phyloP scores from a whole-genome alignment of 345 rosid genomes.

The Nephelium lappaceum region DNA sequence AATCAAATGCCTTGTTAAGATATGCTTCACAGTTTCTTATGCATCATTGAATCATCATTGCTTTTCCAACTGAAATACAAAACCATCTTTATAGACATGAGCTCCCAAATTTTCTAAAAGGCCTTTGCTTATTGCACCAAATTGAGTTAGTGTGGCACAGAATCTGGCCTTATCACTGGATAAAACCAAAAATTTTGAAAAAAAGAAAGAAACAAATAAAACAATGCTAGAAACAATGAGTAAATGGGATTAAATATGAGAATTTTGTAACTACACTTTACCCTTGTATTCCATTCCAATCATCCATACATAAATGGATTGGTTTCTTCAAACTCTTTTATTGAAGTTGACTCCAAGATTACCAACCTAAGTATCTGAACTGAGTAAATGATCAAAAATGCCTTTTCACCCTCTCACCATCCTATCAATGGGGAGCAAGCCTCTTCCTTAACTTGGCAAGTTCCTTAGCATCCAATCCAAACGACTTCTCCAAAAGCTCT shows the following conservation, averaged over 20 bases:
- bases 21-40: too few relatives aligned
- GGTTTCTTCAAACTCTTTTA: background rate
- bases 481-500: constrained; percentile 70
- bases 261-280: background rate
- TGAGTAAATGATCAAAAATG: background rate
- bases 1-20: too few relatives aligned
- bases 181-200: too few relatives aligned
- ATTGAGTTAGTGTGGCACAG: too few relatives aligned
- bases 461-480: constrained; percentile 67
- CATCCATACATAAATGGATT: background rate
- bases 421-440: constrained; percentile 37
- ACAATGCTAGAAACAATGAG: background rate
- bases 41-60: too few relatives aligned
- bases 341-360: background rate
- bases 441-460: constrained; percentile 58
- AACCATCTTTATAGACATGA: too few relatives aligned
- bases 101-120: too few relatives aligned
- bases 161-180: too few relatives aligned
- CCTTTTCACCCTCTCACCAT: too few relatives aligned
- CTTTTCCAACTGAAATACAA: too few relatives aligned
- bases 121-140: too few relatives aligned
- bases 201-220: too few relatives aligned
- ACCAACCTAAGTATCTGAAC: background rate
- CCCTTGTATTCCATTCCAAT: background rate
- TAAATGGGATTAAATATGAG: background rate